Conservation (phyloP, 306 rosid genomes). For the Quercus aquifolioides region DNA sequence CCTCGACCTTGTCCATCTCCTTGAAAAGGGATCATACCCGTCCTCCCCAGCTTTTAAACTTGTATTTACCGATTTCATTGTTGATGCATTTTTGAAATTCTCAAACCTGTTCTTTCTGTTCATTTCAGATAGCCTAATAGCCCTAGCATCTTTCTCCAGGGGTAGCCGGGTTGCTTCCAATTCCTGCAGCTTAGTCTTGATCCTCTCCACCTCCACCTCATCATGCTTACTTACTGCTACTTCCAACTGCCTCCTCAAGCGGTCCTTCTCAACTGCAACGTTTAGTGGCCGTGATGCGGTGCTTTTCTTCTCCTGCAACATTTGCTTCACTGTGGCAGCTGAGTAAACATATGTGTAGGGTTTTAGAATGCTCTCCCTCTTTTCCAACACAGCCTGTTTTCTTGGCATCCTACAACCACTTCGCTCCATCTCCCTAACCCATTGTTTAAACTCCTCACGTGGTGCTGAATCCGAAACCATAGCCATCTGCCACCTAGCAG, state of each 20-base stretch:
- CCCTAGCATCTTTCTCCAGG: constrained; percentile 63
- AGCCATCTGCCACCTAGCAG: constrained; percentile 99
- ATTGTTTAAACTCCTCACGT: constrained; percentile 77
- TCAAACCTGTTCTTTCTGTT: constrained; percentile 90
- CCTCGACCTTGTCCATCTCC: constrained; percentile 96
- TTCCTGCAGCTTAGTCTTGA: constrained; percentile 62
- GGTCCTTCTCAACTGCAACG: constrained; percentile 91
- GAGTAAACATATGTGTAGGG: constrained; percentile 69
- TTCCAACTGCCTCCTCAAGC: constrained; percentile 70
- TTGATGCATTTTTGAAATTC: constrained; percentile 94
- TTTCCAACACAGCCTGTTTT: constrained; percentile 54
- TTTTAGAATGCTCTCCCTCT: constrained; percentile 68
- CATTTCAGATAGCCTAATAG: constrained; percentile 91
- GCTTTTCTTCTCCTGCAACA: constrained; percentile 84
- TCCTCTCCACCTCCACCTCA: constrained; percentile 58
- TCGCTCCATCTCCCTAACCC: constrained; percentile 86
- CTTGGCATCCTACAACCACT: constrained; percentile 72
- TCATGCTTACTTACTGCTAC: constrained; percentile 60
- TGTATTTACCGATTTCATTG: constrained; percentile 42
- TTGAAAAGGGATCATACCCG: constrained; percentile 96
- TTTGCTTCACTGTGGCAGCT: constrained; percentile 87
- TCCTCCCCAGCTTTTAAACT: constrained; percentile 87
- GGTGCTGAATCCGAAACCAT: constrained; percentile 84
- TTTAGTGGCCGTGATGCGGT: constrained; percentile 74
- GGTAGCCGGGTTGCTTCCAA: constrained; percentile 62